A percentile compares a stretch with the other conserved stretches of the same genome.
phyloP scores from a whole-genome alignment of 2,329 filamentous ascomycete species.

The Exophiala sp. region DNA sequence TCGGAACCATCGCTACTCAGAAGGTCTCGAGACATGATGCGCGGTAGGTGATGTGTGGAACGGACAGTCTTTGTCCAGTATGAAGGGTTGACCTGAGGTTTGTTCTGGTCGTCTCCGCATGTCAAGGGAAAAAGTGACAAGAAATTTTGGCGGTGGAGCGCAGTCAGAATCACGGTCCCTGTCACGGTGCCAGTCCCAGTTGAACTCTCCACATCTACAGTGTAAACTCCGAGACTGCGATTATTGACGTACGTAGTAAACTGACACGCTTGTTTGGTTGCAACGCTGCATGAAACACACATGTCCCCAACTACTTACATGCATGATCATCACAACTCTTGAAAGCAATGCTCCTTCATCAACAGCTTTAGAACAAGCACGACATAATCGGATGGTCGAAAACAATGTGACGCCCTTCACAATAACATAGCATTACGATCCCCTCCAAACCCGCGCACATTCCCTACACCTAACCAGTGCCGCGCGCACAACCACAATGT shows the following conservation, averaged over 20 bases:
- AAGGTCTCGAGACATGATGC: conserved; percentile 29
- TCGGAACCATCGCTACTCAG: conserved; percentile 37
- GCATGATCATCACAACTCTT: not conserved
- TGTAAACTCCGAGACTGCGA: conserved; percentile 3
- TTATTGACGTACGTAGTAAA: not conserved
- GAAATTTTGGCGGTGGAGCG: conserved; percentile 3
- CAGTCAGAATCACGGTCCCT: not conserved
- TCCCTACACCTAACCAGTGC: no score
- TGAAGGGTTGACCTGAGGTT: not conserved
- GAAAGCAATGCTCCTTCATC: no score
- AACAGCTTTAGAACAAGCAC: no score
- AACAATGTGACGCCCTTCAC: not conserved
- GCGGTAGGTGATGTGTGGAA: not conserved
- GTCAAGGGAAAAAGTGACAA: conserved; percentile 1
- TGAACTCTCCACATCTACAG: conserved; percentile 4
- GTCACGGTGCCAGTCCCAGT: no score
- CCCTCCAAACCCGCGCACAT: no score
- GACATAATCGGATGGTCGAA: not conserved
- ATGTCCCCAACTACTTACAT: not conserved
- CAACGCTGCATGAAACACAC: not conserved
- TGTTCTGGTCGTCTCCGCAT: conserved; percentile 5
- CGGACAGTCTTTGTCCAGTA: not conserved
- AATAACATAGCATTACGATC: not conserved
- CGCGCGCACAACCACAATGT: conserved; percentile 1
- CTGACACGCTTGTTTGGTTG: no score